Evolutionary conservation across 371 early-diverging fungal genomes (phyloP), one percentile per base, ranked within the genome.

Genomic region (Capillidium rhysosporum): DNA sequence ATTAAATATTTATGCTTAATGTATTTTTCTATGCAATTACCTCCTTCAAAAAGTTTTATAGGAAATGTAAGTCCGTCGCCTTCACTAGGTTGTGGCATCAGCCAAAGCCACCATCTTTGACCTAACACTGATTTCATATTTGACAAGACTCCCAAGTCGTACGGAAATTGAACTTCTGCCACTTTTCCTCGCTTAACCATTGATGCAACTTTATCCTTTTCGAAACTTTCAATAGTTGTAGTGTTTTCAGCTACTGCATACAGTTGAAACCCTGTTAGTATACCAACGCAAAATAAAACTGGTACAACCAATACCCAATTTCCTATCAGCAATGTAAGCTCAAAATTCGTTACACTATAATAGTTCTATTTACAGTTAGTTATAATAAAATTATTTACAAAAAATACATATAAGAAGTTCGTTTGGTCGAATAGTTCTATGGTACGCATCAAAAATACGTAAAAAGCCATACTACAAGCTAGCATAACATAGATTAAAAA

Each of bases 191-290:
- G 64, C 48, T 73, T 70, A 55, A 81, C 76, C 60, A 88, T 74
- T 46, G 72, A 80, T 12, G 76, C 79, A 43, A 87, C 87, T 63
- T 84, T 84, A 57, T 77, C 82, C 63, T 83, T 92, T 59, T 79
- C 79, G 74, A 73, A 77, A 16, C 68, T 72, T 65, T 99, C 99
- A 57, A 98, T 92, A 12, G 95, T 94, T 0, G 98, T 98, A 16
- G 90, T 88, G 68, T 97, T 97, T 56, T 68, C 72, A 2, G 69
- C 61, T 30, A 88, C 63, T 60, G 90, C 82, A 58, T 82, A 87
- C 39, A 83, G 54, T 57, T 95, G 95, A 67, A 82, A 95, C 40
- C 76, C 63, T 24, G 77, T 71, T 44, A 98, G 70, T 1, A 82
- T 68, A 24, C 86, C 89, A 26, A 92, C 91, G 14, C 76, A 75